phyloP scores from a whole-genome alignment of 345 rosid species.

The Bruguiera gymnorhiza region DNA sequence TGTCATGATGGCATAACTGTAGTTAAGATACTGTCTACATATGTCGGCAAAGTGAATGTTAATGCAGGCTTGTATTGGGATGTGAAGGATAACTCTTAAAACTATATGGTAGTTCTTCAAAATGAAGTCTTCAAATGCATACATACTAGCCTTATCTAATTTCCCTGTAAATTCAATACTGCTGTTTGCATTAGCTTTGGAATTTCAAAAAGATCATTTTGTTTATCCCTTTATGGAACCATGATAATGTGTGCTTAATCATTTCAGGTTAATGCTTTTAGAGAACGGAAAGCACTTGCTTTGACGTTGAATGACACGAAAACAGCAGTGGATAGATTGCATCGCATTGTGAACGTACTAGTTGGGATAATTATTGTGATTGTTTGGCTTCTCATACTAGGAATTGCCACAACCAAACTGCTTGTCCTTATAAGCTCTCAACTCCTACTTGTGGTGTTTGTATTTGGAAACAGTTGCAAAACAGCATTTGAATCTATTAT shows the following conservation, averaged over 20 bases:
- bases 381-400: constrained; percentile 34
- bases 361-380: constrained; percentile 22
- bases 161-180: too few species aligned
- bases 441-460: constrained; percentile 26
- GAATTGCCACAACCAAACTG: constrained; percentile 29
- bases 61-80: neutral
- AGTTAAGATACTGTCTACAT: neutral
- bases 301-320: constrained; percentile 29
- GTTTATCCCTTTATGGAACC: too few species aligned
- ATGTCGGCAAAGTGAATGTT: neutral
- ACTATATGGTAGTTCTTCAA: neutral
- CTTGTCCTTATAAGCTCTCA: constrained; percentile 31
- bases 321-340: constrained; percentile 34
- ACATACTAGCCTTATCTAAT: too few species aligned
- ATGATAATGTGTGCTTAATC: neutral
- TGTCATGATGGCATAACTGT: too few species aligned
- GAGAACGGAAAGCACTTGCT: constrained; percentile 32
- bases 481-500: constrained; percentile 28
- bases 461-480: constrained; percentile 31
- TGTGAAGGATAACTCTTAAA: neutral
- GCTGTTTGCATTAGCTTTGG: too few species aligned
- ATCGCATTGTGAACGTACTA: constrained; percentile 23
- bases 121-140: neutral
- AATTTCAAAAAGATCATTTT: too few species aligned
- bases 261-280: constrained; percentile 34